Percentiles rank a stretch among this genome's conserved stretches.
Conservation (phyloP, 352 stramenopile genomes). For the Globisporangium paroecandrum region DNA sequence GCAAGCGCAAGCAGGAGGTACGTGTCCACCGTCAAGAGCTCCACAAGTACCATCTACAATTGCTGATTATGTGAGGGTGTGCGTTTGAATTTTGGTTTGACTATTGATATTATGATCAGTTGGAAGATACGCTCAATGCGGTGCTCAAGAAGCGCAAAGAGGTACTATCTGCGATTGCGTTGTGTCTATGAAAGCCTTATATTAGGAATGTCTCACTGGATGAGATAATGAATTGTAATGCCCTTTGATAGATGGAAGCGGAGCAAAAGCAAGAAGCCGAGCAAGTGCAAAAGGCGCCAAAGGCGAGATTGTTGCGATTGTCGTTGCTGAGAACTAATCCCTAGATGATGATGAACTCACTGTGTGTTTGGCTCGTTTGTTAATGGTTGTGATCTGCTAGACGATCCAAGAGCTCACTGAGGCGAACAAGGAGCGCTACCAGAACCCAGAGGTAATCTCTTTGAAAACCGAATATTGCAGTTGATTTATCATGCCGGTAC, state of each 20-base stretch:
- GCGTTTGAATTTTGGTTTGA: not conserved
- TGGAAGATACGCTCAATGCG: slow-evolving; percentile 63
- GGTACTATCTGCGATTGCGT: slow-evolving; percentile 15
- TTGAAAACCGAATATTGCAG: not conserved
- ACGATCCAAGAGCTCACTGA: slow-evolving; percentile 49
- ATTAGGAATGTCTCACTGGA: no score
- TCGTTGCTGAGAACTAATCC: not conserved
- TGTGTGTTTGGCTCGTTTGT: not conserved
- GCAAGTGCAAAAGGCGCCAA: slow-evolving; percentile 23
- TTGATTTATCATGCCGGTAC: not conserved
- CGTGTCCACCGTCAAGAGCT: no score
- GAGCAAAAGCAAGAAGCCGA: slow-evolving; percentile 36
- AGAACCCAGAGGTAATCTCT: slow-evolving; percentile 57
- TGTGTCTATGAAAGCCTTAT: not conserved
- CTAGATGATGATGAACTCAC: not conserved
- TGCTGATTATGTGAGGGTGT: not conserved
- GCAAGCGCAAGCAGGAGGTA: slow-evolving; percentile 73
- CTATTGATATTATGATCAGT: slow-evolving; percentile 19
- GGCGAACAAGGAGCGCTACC: slow-evolving; percentile 58
- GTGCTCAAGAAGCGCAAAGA: slow-evolving; percentile 74
- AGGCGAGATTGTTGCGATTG: slow-evolving; percentile 20
- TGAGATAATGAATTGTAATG: not conserved
- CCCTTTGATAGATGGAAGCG: slow-evolving; percentile 29
- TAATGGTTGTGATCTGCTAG: slow-evolving; percentile 20
- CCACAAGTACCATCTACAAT: no score